Base-by-base conservation (phyloP, 2,329 filamentous ascomycete genomes). In the Pseudogymnoascus sp. region DNA sequence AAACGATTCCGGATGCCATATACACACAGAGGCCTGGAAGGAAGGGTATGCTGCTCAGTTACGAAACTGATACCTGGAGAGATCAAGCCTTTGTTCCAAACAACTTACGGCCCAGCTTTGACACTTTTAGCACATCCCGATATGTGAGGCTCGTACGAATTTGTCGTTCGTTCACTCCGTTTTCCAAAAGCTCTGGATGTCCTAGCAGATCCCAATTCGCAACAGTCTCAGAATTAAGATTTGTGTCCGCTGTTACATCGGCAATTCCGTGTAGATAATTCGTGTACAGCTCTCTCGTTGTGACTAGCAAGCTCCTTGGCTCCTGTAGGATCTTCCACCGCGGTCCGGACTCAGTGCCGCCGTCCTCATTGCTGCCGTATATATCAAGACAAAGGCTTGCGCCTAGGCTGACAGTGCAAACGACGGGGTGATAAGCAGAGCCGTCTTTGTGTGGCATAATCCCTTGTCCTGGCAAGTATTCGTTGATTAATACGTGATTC, bases 391-490 rank as follows among this genome's bases (percentile, higher is more conserved):
- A 91, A 7, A 96, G 78, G 58, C 84, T 84, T 8, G 85, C 84
- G 0, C 91, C 91, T 6, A 99, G 77, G 75, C 91, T 96, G 65
- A 97, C 87, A 1, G 94, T 97, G 66, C 91, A 94, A 10, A 97
- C 93, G 12, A 95, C 85, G 1, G 89, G 89, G 71, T 89, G 83
- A 72, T 99, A 99, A 8, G 93, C 91, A 7, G 83, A 78, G 1
- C 93, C 94, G 73, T 99, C 93, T 79, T 97, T 94, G 74, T 97
- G 93, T 55, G 92, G 87, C 90, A 97, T 96, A 67, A 97, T 97
- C n/a, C 93, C 93, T 65, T 96, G 84, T 1, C 90, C 91, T 0
- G 90, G 85, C 1, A 81, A 81, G 74, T 97, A 99, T 74, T 97
- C 92, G 71, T 99, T 99, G 68, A 97, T 86, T 38, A 97, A 80